A percentile compares a stretch with the other conserved stretches of the same genome.
phyloP scores from a whole-genome alignment of 1,284 basidiomycete species.

The Trichosporon sp. region DNA sequence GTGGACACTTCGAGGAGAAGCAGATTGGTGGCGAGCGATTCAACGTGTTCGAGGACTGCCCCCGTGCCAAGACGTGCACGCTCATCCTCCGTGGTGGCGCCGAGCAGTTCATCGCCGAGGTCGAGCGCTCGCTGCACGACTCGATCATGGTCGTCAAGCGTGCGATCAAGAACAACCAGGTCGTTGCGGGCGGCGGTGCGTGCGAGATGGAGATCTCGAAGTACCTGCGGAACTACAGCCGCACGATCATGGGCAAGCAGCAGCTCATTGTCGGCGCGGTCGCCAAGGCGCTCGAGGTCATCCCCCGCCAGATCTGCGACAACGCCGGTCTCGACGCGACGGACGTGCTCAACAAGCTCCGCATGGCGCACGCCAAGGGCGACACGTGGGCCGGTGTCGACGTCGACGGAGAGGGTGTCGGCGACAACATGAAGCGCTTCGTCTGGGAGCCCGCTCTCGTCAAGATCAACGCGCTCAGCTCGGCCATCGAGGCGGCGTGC shows the following conservation, averaged over 20 bases:
- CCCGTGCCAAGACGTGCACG: conserved; percentile 97
- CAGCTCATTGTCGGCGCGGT: conserved; percentile 94
- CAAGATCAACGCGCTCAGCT: conserved; percentile 90
- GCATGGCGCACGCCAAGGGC: conserved; percentile 90
- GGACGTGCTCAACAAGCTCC: conserved; percentile 92
- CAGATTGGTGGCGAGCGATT: conserved; percentile 97
- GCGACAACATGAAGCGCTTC: conserved; percentile 93
- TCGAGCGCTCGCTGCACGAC: conserved; percentile 94
- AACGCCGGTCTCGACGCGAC: conserved; percentile 98
- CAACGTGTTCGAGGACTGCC: conserved; percentile 91
- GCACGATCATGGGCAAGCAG: conserved; percentile 91
- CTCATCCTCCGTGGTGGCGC: conserved; percentile 91
- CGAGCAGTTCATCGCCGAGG: conserved; percentile 98
- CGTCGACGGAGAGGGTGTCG: conserved; percentile 86
- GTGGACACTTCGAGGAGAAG: conserved; percentile 84
- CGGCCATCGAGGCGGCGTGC: conserved; percentile 93
- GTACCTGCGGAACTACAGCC: conserved; percentile 79
- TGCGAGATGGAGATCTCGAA: conserved; percentile 99
- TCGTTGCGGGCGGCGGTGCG: conserved; percentile 96
- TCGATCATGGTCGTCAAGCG: conserved; percentile 99
- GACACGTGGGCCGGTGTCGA: conserved; percentile 89
- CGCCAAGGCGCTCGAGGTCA: conserved; percentile 94
- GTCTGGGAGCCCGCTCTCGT: conserved; percentile 98
- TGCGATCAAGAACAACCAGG: conserved; percentile 88
- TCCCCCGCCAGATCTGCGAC: conserved; percentile 96